Base-by-base conservation (phyloP, 2,329 filamentous ascomycete genomes). In the Verticillium tricorpus region DNA sequence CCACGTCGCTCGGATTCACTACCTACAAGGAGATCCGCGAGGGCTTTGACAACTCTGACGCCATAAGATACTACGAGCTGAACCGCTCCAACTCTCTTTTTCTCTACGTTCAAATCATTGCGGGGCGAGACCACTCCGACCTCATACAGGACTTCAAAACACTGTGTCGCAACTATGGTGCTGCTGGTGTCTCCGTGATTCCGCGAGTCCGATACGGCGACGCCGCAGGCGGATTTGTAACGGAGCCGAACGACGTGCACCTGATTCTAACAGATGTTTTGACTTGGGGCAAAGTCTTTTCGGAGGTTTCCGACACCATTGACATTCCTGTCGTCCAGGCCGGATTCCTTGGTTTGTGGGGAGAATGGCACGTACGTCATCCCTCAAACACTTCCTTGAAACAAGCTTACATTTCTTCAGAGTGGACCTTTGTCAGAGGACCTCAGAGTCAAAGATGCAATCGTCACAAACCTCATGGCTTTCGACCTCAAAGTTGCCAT, bases 351-450 rank as follows among this genome's bases (percentile, higher is more conserved):
- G 64, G 64, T 5, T 19, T 60, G 14, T 65, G 64, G 64, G 64
- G 64, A 28, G 64, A 66, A 55, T 66, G 64, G 64, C 64, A 66
- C 50, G 64, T 63, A 62, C 14, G 64, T 62, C 25, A n/a, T n/a
- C 37, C 14, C 28, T 17, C 37, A 1, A 5, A 35, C 19, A n/a
- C 9, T 37, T 32, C 45, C 7, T 5, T 19, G 37, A 28, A 55
- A 19, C 5, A 45, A n/a, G 8, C n/a, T 22, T 15, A 54, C 56
- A 14, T 34, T 15, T 34, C 7, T 45, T 11, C 55, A 66, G 64
- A 37, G 57, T 52, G 61, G 64, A 5, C 63, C 59, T 32, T 65
- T 66, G 31, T 60, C 58, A 2, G 58, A 37, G 40, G 63, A 63
- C 58, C 37, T 60, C 5, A 28, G 57, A 7, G 40, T 60, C 15